Conservation (phyloP, 2,329 filamentous ascomycete species). For the Aspergillus jensenii region DNA sequence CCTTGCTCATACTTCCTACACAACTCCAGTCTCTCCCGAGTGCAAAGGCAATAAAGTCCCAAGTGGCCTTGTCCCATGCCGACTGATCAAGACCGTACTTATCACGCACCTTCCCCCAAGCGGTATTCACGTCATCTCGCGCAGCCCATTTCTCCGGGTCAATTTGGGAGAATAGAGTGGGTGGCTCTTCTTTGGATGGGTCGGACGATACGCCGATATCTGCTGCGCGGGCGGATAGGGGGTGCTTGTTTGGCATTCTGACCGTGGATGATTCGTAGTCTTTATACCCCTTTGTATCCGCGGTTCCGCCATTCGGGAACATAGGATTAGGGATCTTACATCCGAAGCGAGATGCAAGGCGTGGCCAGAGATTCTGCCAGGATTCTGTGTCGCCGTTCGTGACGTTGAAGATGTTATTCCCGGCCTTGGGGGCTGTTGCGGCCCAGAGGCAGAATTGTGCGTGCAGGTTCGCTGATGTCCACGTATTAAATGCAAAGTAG, state of each 20-base stretch:
- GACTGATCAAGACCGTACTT: slow-evolving; percentile 37
- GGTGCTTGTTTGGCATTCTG: slow-evolving; percentile 20
- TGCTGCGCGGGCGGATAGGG: slow-evolving; percentile 21
- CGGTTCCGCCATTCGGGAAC: slow-evolving; percentile 22
- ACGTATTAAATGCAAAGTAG: slow-evolving; percentile 36
- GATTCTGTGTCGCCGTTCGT: slow-evolving; percentile 40
- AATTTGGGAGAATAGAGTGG: slow-evolving; percentile 27
- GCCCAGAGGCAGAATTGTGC: slow-evolving; percentile 41
- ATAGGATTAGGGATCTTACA: slow-evolving; percentile 24
- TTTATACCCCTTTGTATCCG: slow-evolving; percentile 7
- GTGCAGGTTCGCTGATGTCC: slow-evolving; percentile 34
- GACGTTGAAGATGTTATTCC: slow-evolving; percentile 45
- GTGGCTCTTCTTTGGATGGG: neutral
- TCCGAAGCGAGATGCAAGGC: slow-evolving; percentile 38
- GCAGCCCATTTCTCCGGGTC: slow-evolving; percentile 45
- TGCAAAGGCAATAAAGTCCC: slow-evolving; percentile 45
- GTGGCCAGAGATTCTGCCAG: slow-evolving; percentile 44
- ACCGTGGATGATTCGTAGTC: slow-evolving; percentile 12
- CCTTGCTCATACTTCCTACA: slow-evolving; percentile 45
- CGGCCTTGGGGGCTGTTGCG: slow-evolving; percentile 26
- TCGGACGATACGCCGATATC: slow-evolving; percentile 22
- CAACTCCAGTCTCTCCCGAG: slow-evolving; percentile 38
- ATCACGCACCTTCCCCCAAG: slow-evolving; percentile 38
- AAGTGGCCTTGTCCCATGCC: slow-evolving; percentile 47
- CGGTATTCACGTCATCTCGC: slow-evolving; percentile 32